Evolutionary conservation across 2,329 filamentous ascomycete species (phyloP).

Genomic region (Alternaria hordeiaustralica): DNA sequence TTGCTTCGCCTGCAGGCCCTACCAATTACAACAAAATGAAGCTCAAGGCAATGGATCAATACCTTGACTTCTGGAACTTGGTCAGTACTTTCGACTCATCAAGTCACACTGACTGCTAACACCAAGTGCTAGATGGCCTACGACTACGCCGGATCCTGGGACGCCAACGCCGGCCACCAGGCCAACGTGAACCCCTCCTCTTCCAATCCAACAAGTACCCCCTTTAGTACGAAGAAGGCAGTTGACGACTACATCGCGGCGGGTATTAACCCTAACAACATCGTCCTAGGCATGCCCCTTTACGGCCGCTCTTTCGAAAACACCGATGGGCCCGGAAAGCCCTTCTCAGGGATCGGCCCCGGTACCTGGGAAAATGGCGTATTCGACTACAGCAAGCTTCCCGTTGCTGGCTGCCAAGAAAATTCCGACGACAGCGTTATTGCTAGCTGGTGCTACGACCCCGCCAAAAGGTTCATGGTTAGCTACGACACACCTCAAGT

Average conservation of each 20-base stretch:
- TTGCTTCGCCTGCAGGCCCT: slow-evolving; percentile 55
- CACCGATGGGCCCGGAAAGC: slow-evolving; percentile 43
- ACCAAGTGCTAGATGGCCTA: slow-evolving; percentile 70
- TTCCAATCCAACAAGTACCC: slow-evolving; percentile 38
- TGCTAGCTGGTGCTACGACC: slow-evolving; percentile 45
- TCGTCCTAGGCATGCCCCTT: slow-evolving; percentile 47
- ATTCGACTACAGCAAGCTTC: slow-evolving; percentile 47
- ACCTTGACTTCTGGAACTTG: slow-evolving; percentile 63
- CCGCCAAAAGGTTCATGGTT: slow-evolving; percentile 31
- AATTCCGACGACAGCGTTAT: slow-evolving; percentile 26
- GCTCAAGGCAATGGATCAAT: slow-evolving; percentile 54
- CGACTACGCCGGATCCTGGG: slow-evolving; percentile 65
- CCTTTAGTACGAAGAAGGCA: slow-evolving; percentile 43
- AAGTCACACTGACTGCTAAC: background rate
- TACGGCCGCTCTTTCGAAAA: slow-evolving; percentile 46
- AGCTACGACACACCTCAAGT: slow-evolving; percentile 45
- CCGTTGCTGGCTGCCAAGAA: slow-evolving; percentile 32
- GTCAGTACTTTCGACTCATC: background rate
- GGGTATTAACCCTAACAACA: slow-evolving; percentile 43
- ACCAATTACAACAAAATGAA: slow-evolving; percentile 53
- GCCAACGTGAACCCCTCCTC: slow-evolving; percentile 40
- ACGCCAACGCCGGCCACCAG: slow-evolving; percentile 40
- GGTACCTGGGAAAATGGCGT: slow-evolving; percentile 47
- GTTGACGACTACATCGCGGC: slow-evolving; percentile 40
- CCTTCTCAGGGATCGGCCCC: slow-evolving; percentile 38